Evolutionary conservation across 805 yeast genomes (phyloP), one percentile per base, ranked within the genome.

Genomic region (baker's yeast (Saccharomyces cerevisiae)): DNA sequence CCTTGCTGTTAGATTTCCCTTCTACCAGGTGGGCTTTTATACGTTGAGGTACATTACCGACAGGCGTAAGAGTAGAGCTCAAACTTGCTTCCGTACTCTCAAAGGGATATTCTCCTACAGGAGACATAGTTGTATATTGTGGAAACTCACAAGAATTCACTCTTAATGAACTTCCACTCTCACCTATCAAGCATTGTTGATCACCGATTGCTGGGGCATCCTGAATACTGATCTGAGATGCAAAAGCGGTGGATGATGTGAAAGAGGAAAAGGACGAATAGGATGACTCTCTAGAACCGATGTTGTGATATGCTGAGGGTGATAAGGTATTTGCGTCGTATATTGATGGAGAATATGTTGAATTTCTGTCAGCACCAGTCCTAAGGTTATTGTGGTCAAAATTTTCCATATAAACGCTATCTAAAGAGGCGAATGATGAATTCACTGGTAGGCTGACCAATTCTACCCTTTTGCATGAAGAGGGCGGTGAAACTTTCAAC

Each of bases 391-490:
- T 21, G 43, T 21, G 11, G 63, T 85, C 76, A 55, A 76, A 75
- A 55, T 76, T 79, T 51, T 81, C 85, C 59, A 81, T 78, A 63
- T 84, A 83, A 56, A 80, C 77, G 65, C 90, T 61, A 47, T 61
- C 90, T 63, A 87, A 71, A 0, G 91, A 85, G 0, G 92, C 92
- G 73, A 85, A 85, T 57, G 90, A 84, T 46, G 87, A 87, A 57
- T 81, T 84, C 14, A 84, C 73, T 0, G 89, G 89, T 43, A 85
- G 66, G 4, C 86, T 79, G 46, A 87, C 13, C 43, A 36, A 36
- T 36, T 36, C 43, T 17, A 21, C 43, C 11, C 17, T 36, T 36
- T 36, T 36, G 43, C 5, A 36, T 17, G 43, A 17, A 36, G 24
- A 21, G 13, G 43, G 43, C 1, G 43, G 43, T 17, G 43, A 21